Conservation (phyloP, 2,329 filamentous ascomycete genomes). For the Colletotrichum ledebouriae region DNA sequence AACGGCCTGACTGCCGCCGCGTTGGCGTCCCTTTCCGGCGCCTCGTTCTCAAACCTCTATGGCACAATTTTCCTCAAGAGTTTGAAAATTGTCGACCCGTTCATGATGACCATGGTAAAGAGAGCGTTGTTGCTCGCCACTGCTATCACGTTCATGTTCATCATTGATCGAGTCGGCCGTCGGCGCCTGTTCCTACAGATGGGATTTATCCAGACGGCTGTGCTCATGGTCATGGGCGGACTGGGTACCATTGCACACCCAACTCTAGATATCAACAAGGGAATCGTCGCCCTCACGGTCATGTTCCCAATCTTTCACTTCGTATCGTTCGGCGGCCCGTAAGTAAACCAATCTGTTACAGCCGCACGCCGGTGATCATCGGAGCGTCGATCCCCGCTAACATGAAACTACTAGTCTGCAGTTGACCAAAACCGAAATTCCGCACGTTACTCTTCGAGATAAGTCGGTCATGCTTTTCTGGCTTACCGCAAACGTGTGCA, state of each 20-base stretch:
- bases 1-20: slow-evolving; percentile 36
- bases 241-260: slow-evolving; percentile 43
- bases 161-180: slow-evolving; percentile 37
- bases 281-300: slow-evolving; percentile 46
- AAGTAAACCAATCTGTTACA: not conserved
- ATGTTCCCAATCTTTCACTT: slow-evolving; percentile 44
- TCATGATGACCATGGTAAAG: slow-evolving; percentile 47
- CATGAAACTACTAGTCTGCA: slow-evolving; percentile 14
- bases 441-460: slow-evolving; percentile 36
- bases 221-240: slow-evolving; percentile 46
- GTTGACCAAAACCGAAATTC: slow-evolving; percentile 40
- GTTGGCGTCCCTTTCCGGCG: slow-evolving; percentile 40
- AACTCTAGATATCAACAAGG: slow-evolving; percentile 42
- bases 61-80: slow-evolving; percentile 45
- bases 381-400: not conserved
- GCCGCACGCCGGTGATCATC: not conserved
- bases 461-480: slow-evolving; percentile 42
- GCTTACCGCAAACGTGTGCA: slow-evolving; percentile 34
- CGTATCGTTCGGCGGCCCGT: slow-evolving; percentile 39
- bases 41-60: slow-evolving; percentile 45
- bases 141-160: slow-evolving; percentile 42
- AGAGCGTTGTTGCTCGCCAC: slow-evolving; percentile 43
- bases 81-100: slow-evolving; percentile 47
- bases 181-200: slow-evolving; percentile 42
- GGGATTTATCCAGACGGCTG: slow-evolving; percentile 42